A percentile compares a stretch with the other conserved stretches of the same genome.
Evolutionary conservation across 257 asterid genomes (phyloP).

Genomic region (Ligustrum vulgare): DNA sequence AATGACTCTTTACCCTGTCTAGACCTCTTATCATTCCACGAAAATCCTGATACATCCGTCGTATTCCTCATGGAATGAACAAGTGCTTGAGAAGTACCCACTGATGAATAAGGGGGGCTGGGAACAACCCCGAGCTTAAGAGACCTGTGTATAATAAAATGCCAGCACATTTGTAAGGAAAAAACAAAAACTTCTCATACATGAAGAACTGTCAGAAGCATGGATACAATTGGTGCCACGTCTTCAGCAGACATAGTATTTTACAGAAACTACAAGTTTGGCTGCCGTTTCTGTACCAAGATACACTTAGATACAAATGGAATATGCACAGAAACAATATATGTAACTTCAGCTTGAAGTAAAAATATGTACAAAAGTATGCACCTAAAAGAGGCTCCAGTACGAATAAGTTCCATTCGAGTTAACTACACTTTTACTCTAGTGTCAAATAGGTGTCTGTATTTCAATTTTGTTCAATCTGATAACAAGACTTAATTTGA

Average conservation of each 20-base stretch:
- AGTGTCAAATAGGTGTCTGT: too few species aligned
- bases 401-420: too few species aligned
- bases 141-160: constrained; percentile 45
- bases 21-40: constrained; percentile 68
- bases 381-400: neutral
- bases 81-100: constrained; percentile 41
- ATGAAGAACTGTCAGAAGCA: constrained; percentile 12
- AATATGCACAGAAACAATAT: neutral
- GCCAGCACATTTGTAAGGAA: neutral
- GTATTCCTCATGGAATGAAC: constrained; percentile 59
- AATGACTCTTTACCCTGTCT: constrained; percentile 70
- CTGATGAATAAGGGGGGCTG: constrained; percentile 40
- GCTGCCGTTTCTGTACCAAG: constrained; percentile 6
- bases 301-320: neutral
- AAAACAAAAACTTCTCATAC: constrained; percentile 16
- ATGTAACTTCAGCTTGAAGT: neutral
- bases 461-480: too few species aligned
- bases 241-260: constrained; percentile 3
- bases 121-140: constrained; percentile 77
- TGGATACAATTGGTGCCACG: constrained; percentile 11
- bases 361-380: neutral
- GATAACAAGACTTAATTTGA: too few species aligned
- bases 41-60: constrained; percentile 59
- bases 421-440: too few species aligned
- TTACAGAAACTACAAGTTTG: neutral